phyloP scores from a whole-genome alignment of 2,329 filamentous ascomycete genomes.

The Xylariaceae sp. region DNA sequence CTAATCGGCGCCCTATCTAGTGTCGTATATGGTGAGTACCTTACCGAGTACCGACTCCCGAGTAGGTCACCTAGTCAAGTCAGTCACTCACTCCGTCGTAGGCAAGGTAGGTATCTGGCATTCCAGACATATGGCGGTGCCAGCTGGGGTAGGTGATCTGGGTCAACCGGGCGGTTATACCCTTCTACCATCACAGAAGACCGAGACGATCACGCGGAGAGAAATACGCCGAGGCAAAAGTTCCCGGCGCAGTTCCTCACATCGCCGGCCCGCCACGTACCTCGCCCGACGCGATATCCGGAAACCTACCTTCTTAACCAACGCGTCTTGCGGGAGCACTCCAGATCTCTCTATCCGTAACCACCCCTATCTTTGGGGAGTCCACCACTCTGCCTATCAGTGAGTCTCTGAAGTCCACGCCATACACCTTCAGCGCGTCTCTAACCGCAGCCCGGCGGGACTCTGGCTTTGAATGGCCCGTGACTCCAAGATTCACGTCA shows the following conservation, averaged over 20 bases:
- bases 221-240: slow-evolving; percentile 73
- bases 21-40: slow-evolving; percentile 39
- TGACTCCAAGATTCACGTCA: slow-evolving; percentile 63
- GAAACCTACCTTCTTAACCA: slow-evolving; percentile 28
- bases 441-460: slow-evolving; percentile 23
- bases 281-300: slow-evolving; percentile 49
- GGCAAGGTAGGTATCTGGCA: not conserved
- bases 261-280: slow-evolving; percentile 59
- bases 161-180: slow-evolving; percentile 63
- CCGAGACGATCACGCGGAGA: slow-evolving; percentile 57
- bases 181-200: slow-evolving; percentile 58
- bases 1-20: not conserved
- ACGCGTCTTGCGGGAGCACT: slow-evolving; percentile 40
- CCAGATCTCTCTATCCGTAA: slow-evolving; percentile 35
- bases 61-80: not conserved
- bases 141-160: slow-evolving; percentile 79
- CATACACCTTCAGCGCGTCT: slow-evolving; percentile 25
- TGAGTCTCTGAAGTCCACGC: slow-evolving; percentile 16
- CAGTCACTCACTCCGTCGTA: not conserved
- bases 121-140: slow-evolving; percentile 64
- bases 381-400: slow-evolving; percentile 22
- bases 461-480: slow-evolving; percentile 38
- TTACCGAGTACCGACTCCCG: not conserved
- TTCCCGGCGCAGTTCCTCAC: slow-evolving; percentile 69
- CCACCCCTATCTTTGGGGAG: slow-evolving; percentile 23